Conservation (phyloP, 371 early-diverging fungal species). For the Mucor indicus region DNA sequence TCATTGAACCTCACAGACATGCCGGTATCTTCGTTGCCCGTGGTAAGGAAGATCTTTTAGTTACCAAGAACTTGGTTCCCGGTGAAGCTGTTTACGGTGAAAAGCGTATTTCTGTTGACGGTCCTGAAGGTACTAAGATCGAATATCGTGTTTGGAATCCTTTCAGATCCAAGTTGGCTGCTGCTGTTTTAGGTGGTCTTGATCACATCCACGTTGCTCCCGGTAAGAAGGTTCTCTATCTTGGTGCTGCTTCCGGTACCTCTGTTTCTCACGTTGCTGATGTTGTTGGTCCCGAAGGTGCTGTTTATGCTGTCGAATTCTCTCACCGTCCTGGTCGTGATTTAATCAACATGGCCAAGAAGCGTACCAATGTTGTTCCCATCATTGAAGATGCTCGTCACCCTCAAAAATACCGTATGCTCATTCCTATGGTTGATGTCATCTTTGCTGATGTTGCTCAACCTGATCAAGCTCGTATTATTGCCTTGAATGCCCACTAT, state of each 20-base stretch:
- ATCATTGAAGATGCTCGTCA: constrained; percentile 99
- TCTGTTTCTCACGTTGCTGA: constrained; percentile 99
- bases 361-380: constrained; percentile 99
- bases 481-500: constrained; percentile 98
- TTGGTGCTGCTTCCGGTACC: constrained; percentile 99
- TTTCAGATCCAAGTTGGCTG: constrained; percentile 99
- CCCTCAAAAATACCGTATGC: constrained; percentile 99
- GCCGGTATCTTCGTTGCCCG: constrained; percentile 96
- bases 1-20: constrained; percentile 98
- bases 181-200: constrained; percentile 98
- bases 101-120: constrained; percentile 97
- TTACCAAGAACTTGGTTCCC: constrained; percentile 98
- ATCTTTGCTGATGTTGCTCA: constrained; percentile 99
- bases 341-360: constrained; percentile 99
- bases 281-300: constrained; percentile 96
- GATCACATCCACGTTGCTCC: constrained; percentile 97
- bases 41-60: constrained; percentile 99
- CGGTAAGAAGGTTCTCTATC: constrained; percentile 98
- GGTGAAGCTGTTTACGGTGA: constrained; percentile 99
- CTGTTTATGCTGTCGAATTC: constrained; percentile 99
- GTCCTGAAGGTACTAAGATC: constrained; percentile 92
- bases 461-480: constrained; percentile 99
- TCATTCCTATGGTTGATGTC: constrained; percentile 99
- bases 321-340: constrained; percentile 99
- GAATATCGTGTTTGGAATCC: constrained; percentile 99